These are phyloP conservation scores for Aspergillus versicolor DNA, from an alignment of 2,329 filamentous ascomycete species.

Conservation along the genomic window DNA sequence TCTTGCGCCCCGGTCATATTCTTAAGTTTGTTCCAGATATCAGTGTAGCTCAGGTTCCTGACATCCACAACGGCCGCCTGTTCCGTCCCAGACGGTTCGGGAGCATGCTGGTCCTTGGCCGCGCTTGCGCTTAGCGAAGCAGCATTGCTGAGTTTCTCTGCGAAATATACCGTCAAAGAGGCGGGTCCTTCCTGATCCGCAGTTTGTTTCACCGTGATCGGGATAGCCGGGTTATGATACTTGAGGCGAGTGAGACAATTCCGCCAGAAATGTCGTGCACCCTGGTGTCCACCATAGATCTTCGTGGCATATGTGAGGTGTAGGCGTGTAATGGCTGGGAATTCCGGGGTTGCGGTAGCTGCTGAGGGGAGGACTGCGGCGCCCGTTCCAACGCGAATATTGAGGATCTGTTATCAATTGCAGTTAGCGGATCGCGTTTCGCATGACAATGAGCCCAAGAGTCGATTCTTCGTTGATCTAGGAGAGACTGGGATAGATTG, in stretches of 20 bases:
- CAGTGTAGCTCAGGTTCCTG: constrained; percentile 37
- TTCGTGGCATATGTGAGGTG: constrained; percentile 46
- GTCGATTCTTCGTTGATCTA: not conserved
- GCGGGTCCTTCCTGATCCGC: constrained; percentile 48
- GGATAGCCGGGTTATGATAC: constrained; percentile 84
- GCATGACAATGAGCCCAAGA: too few relatives aligned
- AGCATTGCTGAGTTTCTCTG: constrained; percentile 30
- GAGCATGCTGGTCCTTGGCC: constrained; percentile 34
- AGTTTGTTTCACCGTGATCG: constrained; percentile 77
- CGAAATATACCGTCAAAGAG: constrained; percentile 44
- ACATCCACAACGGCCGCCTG: constrained; percentile 38
- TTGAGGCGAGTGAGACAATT: constrained; percentile 81
- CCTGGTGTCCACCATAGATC: constrained; percentile 40
- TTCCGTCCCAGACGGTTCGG: constrained; percentile 31
- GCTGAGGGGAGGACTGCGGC: constrained; percentile 70
- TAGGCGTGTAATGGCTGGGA: constrained; percentile 41
- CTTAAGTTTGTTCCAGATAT: constrained; percentile 46
- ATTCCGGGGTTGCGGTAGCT: constrained; percentile 31
- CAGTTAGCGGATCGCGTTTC: not conserved
- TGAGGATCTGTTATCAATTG: constrained; percentile 60
- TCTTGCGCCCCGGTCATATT: constrained; percentile 41
- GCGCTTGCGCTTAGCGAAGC: constrained; percentile 25
- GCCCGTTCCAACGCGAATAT: constrained; percentile 76
- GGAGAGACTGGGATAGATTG: not conserved
- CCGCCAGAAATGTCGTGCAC: constrained; percentile 80